Percentiles rank a stretch among this genome's conserved stretches.
These are phyloP conservation scores for Pterocarpus santalinus DNA, from an alignment of 306 rosid species.

Conservation along the genomic window DNA sequence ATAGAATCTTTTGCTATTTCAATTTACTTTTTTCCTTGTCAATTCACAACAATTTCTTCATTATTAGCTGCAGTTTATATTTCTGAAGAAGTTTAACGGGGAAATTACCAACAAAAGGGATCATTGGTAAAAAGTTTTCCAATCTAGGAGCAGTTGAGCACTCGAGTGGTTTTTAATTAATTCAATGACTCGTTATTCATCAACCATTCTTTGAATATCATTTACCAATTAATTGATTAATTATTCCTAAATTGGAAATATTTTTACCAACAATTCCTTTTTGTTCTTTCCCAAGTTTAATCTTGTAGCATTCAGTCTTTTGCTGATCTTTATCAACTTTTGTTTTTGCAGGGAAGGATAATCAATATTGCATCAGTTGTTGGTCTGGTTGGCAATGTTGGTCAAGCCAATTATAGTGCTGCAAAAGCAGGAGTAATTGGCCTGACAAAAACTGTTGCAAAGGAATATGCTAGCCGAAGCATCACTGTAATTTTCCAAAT, in stretches of 20 bases:
- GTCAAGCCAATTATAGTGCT: constrained; percentile 99
- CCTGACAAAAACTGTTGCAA: constrained; percentile 87
- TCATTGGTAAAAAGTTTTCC: too few species aligned
- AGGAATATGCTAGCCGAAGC: constrained; percentile 89
- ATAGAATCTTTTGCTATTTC: too few species aligned
- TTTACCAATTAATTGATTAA: not conserved
- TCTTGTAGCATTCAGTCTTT: not conserved
- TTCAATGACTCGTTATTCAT: too few species aligned
- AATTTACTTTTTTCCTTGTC: too few species aligned
- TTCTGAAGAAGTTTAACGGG: too few species aligned
- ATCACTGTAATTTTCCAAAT: constrained; percentile 66
- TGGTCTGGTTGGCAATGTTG: constrained; percentile 90
- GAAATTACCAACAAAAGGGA: too few species aligned
- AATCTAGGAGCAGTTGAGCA: too few species aligned
- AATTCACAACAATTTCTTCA: not conserved
- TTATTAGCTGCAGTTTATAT: too few species aligned
- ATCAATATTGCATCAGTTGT: constrained; percentile 95
- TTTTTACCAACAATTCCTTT: not conserved
- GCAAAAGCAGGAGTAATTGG: constrained; percentile 99
- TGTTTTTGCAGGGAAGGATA: constrained; percentile 83
- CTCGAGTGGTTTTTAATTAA: too few species aligned
- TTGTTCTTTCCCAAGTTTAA: not conserved
- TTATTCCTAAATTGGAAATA: constrained; percentile 13
- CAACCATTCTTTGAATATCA: not conserved
- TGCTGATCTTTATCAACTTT: constrained; percentile 3